Conservation (phyloP, 768 basidiomycete genomes). For the Calvatia gigantea region DNA sequence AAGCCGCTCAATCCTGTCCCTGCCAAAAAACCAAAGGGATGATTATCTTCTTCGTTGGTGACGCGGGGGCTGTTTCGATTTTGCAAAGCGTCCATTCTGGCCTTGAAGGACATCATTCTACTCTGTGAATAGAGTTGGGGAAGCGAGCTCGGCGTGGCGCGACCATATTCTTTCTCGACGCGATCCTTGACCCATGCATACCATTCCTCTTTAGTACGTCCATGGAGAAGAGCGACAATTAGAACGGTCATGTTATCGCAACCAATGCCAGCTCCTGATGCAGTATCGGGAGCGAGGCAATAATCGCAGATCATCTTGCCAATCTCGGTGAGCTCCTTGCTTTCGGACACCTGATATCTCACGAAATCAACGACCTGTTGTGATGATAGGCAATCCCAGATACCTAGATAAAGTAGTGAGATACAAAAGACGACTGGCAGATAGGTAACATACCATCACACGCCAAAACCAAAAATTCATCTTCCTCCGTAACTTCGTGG, state of each 20-base stretch:
- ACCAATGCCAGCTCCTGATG: constrained; percentile 87
- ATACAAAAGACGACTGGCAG: not conserved
- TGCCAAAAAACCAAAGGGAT: constrained; percentile 5
- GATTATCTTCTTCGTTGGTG: constrained; percentile 21
- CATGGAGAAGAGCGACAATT: constrained; percentile 83
- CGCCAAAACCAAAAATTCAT: constrained; percentile 95
- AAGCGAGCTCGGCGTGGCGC: constrained; percentile 67
- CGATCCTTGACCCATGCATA: constrained; percentile 84
- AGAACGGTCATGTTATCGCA: constrained; percentile 99
- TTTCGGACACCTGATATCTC: constrained; percentile 75
- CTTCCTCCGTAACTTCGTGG: constrained; percentile 81
- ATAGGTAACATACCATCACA: constrained; percentile 72
- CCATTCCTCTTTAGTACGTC: constrained; percentile 90
- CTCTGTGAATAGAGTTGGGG: constrained; percentile 75
- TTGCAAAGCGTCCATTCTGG: constrained; percentile 56
- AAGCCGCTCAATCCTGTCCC: constrained; percentile 14
- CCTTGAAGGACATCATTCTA: constrained; percentile 60
- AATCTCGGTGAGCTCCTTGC: constrained; percentile 77
- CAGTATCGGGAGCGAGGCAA: constrained; percentile 92
- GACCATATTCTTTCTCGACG: constrained; percentile 72
- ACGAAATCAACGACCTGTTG: constrained; percentile 92
- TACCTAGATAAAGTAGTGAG: constrained; percentile 53
- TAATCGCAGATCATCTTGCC: constrained; percentile 88
- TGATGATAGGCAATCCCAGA: constrained; percentile 96
- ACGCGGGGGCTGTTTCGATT: constrained; percentile 28